phyloP scores from a whole-genome alignment of 2,329 filamentous ascomycete species.

The Tolypocladium inflatum region DNA sequence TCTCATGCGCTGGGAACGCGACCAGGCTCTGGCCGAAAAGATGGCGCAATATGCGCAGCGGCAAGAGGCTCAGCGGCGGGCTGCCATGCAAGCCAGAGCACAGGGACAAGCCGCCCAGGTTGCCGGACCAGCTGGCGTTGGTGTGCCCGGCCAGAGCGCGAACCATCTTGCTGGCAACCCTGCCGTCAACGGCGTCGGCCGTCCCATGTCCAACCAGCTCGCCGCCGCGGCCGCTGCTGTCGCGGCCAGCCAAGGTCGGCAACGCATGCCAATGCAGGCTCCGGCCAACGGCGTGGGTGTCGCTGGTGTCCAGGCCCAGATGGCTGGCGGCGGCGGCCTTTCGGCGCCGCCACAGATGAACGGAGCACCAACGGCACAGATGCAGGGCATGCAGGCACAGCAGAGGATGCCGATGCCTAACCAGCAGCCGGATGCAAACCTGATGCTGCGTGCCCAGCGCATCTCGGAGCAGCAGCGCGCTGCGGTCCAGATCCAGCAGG shows the following conservation, averaged over 20 bases:
- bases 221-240: conserved; percentile 29
- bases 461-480: conserved; percentile 56
- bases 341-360: conserved; percentile 51
- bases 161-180: conserved; percentile 18
- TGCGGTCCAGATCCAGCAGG: conserved; percentile 37
- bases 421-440: conserved; percentile 37
- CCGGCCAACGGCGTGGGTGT: conserved; percentile 40
- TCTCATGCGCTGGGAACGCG: conserved; percentile 76
- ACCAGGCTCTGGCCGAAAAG: conserved; percentile 56
- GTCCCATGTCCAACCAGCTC: conserved; percentile 34
- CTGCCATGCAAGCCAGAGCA: conserved; percentile 35
- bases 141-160: conserved; percentile 18
- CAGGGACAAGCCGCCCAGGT: conserved; percentile 36
- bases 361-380: conserved; percentile 58
- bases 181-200: conserved; percentile 18
- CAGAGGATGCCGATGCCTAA: conserved; percentile 46
- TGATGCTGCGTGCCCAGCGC: conserved; percentile 55
- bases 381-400: conserved; percentile 49
- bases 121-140: conserved; percentile 29
- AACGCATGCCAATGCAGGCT: conserved; percentile 45
- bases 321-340: conserved; percentile 35
- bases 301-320: conserved; percentile 35
- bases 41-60: conserved; percentile 47
- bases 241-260: conserved; percentile 32
- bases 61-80: conserved; percentile 48